phyloP scores from a whole-genome alignment of 2,329 filamentous ascomycete species.

The Rhynchosporium agropyri region DNA sequence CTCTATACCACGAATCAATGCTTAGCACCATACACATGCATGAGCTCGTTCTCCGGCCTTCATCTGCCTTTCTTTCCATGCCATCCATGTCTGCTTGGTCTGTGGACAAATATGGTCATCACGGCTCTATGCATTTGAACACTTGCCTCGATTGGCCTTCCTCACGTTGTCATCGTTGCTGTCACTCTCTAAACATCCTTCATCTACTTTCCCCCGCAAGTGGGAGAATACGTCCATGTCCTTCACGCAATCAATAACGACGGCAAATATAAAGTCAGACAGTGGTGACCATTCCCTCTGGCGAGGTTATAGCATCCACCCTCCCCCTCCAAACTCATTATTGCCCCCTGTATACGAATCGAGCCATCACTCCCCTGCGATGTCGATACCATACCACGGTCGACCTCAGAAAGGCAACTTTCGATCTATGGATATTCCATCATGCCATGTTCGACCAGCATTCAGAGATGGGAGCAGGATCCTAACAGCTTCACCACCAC shows the following conservation, averaged over 20 bases:
- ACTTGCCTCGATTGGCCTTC: conserved; percentile 12
- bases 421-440: conserved; percentile 41
- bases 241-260: conserved; percentile 40
- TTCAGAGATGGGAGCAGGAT: conserved; percentile 32
- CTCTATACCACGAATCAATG: conserved; percentile 37
- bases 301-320: conserved; percentile 41
- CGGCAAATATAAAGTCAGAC: conserved; percentile 43
- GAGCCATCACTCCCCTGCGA: conserved; percentile 33
- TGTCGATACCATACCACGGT: conserved; percentile 37
- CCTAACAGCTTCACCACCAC: conserved; percentile 37
- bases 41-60: conserved; percentile 38
- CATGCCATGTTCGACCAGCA: conserved; percentile 34
- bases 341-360: conserved; percentile 37
- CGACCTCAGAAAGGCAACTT: conserved; percentile 37
- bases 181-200: conserved; percentile 29
- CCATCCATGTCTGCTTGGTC: conserved; percentile 28
- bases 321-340: conserved; percentile 30
- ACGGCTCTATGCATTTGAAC: conserved; percentile 32
- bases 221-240: conserved; percentile 40
- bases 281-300: conserved; percentile 40
- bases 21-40: conserved; percentile 38
- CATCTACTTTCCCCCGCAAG: conserved; percentile 17
- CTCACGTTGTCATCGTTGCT: conserved; percentile 1
- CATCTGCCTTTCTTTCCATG: conserved; percentile 35
- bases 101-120: conserved; percentile 33